Evolutionary conservation across 768 basidiomycete genomes (phyloP), one percentile per base, ranked within the genome.

Genomic region (Xerocomus potaroensis): DNA sequence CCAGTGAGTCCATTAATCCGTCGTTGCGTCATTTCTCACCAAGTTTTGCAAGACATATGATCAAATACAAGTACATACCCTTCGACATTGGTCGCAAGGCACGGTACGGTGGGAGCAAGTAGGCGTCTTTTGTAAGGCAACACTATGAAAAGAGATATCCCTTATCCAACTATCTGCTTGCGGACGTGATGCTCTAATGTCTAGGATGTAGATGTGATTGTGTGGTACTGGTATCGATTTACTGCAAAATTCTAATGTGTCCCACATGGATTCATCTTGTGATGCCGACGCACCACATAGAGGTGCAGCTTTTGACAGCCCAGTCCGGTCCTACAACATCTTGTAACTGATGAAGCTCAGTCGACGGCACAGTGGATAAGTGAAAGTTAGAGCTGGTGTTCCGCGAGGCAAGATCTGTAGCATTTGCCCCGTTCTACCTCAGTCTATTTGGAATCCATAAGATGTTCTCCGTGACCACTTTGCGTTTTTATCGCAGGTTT

Each of bases 11-110:
- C 15, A 8, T 11, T 22, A 23, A n/a, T 21, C 31, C 16, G 7
- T 4, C 27, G 5, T 19, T 4, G 16, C 2, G 27, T 39, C 43
- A 47, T 39, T 16, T 12, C 45, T 53, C 31, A 60, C 41, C 41
- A 16, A 41, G 29, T 27, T 23, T 19, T 38, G n/a, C 44, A 60
- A 94, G 91, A 59, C 95, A 99, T 69, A 98, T 98, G 95, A 87
- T 96, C 74, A 96, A 96, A 69, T 98, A 97, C 75, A 91, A 91
- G 66, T 97, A 93, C 69, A 74, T 94, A 49, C 93, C 94, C 19
- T 97, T 94, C 69, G 95, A 97, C 63, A 77, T 97, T 50, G 95
- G 93, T 24, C 86, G 92, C 62, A 97, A 97, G 72, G 75, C 88
- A 48, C 82, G 88, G 36, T 97, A 94, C 54, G 88, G 89, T 40